Percentiles rank a stretch among this genome's conserved stretches.
Evolutionary conservation across 2,329 filamentous ascomycete genomes (phyloP).

Genomic region (Calonectria montana): DNA sequence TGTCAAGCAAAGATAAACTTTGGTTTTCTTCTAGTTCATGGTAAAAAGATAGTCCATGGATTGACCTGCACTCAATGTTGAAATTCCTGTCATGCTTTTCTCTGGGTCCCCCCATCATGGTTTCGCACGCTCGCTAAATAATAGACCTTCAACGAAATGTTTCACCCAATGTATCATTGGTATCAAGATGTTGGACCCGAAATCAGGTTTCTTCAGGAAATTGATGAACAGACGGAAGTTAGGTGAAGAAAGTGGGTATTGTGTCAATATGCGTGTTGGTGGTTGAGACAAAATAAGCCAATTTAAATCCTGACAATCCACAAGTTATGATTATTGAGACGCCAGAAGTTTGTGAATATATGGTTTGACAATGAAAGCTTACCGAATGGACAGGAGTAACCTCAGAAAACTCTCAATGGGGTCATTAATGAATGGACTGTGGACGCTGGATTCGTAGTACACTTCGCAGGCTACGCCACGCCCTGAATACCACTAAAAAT

Average conservation of each 20-base stretch:
- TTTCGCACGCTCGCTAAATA: neutral
- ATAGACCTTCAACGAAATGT: too few species aligned
- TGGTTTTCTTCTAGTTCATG: neutral
- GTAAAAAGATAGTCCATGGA: neutral
- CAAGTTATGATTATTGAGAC: neutral
- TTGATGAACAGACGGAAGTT: neutral
- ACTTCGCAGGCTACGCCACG: neutral
- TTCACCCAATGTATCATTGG: too few species aligned
- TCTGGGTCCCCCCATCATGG: neutral
- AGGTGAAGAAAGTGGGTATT: neutral
- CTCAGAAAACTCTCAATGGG: neutral
- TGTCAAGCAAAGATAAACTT: too few species aligned
- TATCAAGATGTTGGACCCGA: too few species aligned
- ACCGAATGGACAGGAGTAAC: neutral
- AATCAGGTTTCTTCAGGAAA: too few species aligned
- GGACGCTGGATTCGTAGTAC: neutral
- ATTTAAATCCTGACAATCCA: neutral
- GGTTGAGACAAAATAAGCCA: neutral
- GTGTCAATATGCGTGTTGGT: neutral
- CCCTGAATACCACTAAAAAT: neutral
- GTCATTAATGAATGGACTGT: neutral
- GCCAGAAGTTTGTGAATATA: too few species aligned
- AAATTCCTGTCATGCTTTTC: neutral
- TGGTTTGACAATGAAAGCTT: neutral
- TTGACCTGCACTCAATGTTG: neutral